Conservation (phyloP, 164 flowering plant species). For the Tinospora cordifolia region DNA sequence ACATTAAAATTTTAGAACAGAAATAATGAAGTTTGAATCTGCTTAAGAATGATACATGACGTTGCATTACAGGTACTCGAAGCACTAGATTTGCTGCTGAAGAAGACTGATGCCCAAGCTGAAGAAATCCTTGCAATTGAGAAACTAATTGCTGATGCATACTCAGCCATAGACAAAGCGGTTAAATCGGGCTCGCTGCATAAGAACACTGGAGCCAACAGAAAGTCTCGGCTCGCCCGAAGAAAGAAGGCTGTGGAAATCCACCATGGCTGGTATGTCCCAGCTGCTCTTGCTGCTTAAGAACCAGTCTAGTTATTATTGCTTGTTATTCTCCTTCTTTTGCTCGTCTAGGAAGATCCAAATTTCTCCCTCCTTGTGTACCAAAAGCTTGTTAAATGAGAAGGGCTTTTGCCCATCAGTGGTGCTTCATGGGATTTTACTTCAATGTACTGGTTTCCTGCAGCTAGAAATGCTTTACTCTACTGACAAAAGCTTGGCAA, state of each 20-base stretch:
- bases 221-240: slow-evolving; percentile 88
- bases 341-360: background rate
- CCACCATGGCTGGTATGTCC: slow-evolving; percentile 89
- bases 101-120: slow-evolving; percentile 61
- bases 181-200: slow-evolving; percentile 71
- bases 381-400: too few relatives aligned
- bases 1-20: too few relatives aligned
- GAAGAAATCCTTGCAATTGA: slow-evolving; percentile 69
- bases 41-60: slow-evolving; percentile 2
- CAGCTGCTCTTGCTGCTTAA: slow-evolving; percentile 23
- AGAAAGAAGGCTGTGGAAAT: slow-evolving; percentile 84
- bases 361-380: too few relatives aligned
- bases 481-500: too few relatives aligned
- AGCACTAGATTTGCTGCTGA: slow-evolving; percentile 55
- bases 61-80: slow-evolving; percentile 49
- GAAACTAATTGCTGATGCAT: slow-evolving; percentile 83
- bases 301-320: background rate
- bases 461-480: too few relatives aligned
- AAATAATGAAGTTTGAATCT: background rate
- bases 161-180: slow-evolving; percentile 81
- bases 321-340: background rate
- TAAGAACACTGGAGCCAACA: slow-evolving; percentile 79
- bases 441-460: too few relatives aligned
- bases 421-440: too few relatives aligned
- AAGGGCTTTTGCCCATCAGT: too few relatives aligned